A percentile compares a stretch with the other conserved stretches of the same genome.
Conservation (phyloP, 1,284 basidiomycete species). For the Volvariella surrecta region DNA sequence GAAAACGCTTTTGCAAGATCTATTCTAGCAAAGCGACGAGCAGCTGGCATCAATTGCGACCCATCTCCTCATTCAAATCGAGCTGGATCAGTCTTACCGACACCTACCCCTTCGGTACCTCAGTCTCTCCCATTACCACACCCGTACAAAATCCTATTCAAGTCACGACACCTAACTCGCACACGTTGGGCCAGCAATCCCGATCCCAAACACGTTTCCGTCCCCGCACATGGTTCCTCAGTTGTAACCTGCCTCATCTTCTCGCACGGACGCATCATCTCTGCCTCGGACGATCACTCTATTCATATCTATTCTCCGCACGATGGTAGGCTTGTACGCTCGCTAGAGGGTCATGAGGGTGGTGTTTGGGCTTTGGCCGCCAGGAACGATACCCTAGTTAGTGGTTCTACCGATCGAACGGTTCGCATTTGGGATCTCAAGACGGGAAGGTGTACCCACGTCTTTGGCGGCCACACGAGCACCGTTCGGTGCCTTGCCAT, state of each 20-base stretch:
- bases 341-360: constrained; percentile 85
- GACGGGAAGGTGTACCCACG: constrained; percentile 75
- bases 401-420: constrained; percentile 89
- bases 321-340: constrained; percentile 67
- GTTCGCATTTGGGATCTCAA: constrained; percentile 90
- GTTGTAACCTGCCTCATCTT: constrained; percentile 94
- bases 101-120: constrained; percentile 29
- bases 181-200: constrained; percentile 70
- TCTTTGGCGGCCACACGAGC: constrained; percentile 90
- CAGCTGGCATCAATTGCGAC: constrained; percentile 14
- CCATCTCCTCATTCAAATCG: neutral
- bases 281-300: constrained; percentile 89
- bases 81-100: constrained; percentile 9
- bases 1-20: constrained; percentile 64
- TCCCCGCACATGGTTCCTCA: constrained; percentile 80
- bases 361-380: constrained; percentile 93
- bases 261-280: constrained; percentile 89
- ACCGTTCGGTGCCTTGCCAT: constrained; percentile 90
- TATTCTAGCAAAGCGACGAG: constrained; percentile 49
- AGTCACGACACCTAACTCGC: constrained; percentile 71
- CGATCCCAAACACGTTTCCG: constrained; percentile 70
- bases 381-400: constrained; percentile 81
- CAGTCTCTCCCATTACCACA: constrained; percentile 58
- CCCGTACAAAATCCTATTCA: constrained; percentile 83
- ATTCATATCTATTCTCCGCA: constrained; percentile 86